These are phyloP conservation scores for Dictyostelium firmibasis DNA, from an alignment of 78 protist species.

Conservation along the genomic window DNA sequence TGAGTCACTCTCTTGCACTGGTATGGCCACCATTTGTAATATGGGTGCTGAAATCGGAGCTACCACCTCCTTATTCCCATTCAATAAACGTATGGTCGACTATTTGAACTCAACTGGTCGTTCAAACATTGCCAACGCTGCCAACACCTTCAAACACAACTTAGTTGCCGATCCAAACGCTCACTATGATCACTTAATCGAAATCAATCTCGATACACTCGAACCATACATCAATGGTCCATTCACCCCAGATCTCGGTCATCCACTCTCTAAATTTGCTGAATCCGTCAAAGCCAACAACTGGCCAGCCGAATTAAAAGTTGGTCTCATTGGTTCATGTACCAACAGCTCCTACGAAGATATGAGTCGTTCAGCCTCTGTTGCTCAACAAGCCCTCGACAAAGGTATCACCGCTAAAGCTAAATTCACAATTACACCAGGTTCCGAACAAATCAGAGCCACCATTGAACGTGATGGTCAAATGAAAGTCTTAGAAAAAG, in stretches of 20 bases:
- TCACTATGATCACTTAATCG: conserved; percentile 92
- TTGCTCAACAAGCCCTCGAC: conserved; percentile 90
- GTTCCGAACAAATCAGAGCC: conserved; percentile 97
- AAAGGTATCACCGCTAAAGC: conserved; percentile 90
- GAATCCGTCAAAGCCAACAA: conserved; percentile 79
- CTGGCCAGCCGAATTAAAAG: conserved; percentile 95
- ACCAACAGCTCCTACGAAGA: conserved; percentile 97
- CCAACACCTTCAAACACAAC: conserved; percentile 44
- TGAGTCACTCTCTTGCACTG: conserved; percentile 92
- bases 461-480: conserved; percentile 95
- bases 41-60: conserved; percentile 99
- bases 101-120: conserved; percentile 94
- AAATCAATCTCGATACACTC: conserved; percentile 91
- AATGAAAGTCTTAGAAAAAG: conserved; percentile 73
- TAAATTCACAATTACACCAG: conserved; percentile 94
- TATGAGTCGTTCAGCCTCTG: conserved; percentile 91
- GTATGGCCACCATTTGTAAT: conserved; percentile 97
- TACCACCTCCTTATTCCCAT: conserved; percentile 98
- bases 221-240: conserved; percentile 98
- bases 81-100: conserved; percentile 87
- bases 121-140: conserved; percentile 78
- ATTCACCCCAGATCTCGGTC: conserved; percentile 96
- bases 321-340: conserved; percentile 96
- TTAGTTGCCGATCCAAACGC: conserved; percentile 84
- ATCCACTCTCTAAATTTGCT: conserved; percentile 83